Conservation (phyloP, 2,329 filamentous ascomycete genomes). For the Colletotrichum chlorophyti region DNA sequence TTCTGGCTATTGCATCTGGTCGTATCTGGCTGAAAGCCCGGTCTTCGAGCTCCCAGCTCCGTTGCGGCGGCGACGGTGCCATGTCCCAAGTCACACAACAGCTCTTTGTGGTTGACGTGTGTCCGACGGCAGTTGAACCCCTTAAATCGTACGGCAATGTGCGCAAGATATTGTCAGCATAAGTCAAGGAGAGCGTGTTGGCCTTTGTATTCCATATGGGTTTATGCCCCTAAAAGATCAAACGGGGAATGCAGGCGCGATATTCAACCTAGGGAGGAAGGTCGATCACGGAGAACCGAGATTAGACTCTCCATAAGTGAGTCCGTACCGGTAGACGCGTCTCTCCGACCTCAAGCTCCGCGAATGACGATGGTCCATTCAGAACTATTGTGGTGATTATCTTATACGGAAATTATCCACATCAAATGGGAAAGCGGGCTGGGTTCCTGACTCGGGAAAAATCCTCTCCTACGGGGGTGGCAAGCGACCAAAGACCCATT, state of each 20-base stretch:
- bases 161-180: neutral
- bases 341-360: constrained; percentile 6
- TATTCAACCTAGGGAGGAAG: neutral
- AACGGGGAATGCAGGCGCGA: neutral
- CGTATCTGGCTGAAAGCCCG: neutral
- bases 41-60: constrained; percentile 16
- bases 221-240: neutral
- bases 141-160: neutral
- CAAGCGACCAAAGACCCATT: neutral
- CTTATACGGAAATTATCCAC: constrained; percentile 1
- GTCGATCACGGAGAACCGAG: constrained; percentile 12
- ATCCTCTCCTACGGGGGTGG: neutral
- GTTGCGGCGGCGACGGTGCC: neutral
- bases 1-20: neutral
- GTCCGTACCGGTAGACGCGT: neutral
- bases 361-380: neutral
- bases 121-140: neutral
- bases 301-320: constrained; percentile 6
- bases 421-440: neutral
- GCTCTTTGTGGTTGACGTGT: neutral
- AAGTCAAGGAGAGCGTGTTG: neutral
- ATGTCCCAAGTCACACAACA: neutral
- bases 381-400: neutral
- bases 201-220: neutral
- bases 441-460: constrained; percentile 1